Base-by-base conservation (phyloP, 441 rosid genomes). In the Arabidopsis hybrid region DNA sequence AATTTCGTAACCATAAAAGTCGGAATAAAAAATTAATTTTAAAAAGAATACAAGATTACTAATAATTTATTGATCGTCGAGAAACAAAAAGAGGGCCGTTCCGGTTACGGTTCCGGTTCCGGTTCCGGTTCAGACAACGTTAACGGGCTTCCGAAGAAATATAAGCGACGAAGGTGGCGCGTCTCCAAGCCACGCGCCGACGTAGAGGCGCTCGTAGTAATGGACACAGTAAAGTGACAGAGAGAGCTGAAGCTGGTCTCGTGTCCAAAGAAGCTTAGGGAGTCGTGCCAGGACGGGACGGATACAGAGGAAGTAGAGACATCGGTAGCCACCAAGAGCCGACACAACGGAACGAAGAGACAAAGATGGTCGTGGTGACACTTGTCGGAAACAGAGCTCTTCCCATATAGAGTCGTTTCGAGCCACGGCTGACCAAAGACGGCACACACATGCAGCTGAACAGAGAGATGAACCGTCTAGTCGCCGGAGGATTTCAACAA, bases 381-480 rank as follows among this genome's bases (percentile, higher is more conserved):
- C 82, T 78, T 89, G 94, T 73, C 89, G 86, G 83, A 93, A 87
- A 83, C 98, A 93, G 71, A 91, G 90, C 80, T 88, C 81, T 77
- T 93, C 98, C 98, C 98, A 93, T 51, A 89, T 79, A 9, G 93
- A 83, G 78, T 93, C 97, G 74, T 80, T 80, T 35, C 90, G 84
- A 72, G 89, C 81, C 31, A 89, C 81, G 65, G 86, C 73, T 74
- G 85, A 85, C 98, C 98, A 93, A 60, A 90, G 93, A n/a, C 92
- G 89, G 79, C 98, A 93, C 61, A 91, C 98, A 78, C 95, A 85
- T 63, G 98, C 90, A 13, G 97, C 95, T 53, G 85, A 79, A 57
- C 92, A 76, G 9, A 93, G 91, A 2, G 98, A 90, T 14, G 87
- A 89, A 8, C 93, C 96, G 85, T 93, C 98, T 58, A 93, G 89